phyloP scores from a whole-genome alignment of 2,329 filamentous ascomycete genomes.

The Orbilia javanica region DNA sequence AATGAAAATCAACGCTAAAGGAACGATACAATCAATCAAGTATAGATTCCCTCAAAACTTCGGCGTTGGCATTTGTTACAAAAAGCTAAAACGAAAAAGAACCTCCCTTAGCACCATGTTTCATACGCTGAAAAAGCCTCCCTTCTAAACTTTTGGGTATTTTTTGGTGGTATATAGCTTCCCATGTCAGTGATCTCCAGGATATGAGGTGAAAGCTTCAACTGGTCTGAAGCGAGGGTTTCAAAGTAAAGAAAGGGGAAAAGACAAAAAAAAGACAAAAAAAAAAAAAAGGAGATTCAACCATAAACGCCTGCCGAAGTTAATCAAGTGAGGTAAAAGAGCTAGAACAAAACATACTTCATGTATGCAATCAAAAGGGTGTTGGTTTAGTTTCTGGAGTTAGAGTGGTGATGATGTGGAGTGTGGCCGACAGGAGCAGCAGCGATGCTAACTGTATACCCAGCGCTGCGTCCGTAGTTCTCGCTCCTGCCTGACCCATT shows the following conservation, averaged over 20 bases:
- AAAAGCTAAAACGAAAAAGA: conserved; percentile 6
- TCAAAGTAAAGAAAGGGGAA: conserved; percentile 8
- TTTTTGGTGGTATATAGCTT: conserved; percentile 19
- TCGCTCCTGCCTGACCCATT: not conserved
- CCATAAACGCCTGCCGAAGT: conserved; percentile 45
- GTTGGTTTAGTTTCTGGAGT: not conserved
- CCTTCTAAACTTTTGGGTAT: conserved; percentile 42
- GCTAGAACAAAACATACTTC: conserved; percentile 6
- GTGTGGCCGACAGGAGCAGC: conserved; percentile 17
- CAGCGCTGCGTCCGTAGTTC: conserved; percentile 41
- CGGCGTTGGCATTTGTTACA: not conserved
- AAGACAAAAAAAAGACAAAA: not conserved
- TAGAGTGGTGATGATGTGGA: conserved; percentile 14
- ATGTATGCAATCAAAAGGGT: not conserved
- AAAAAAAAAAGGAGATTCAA: not conserved
- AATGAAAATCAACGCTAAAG: conserved; percentile 1
- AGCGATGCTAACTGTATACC: conserved; percentile 54
- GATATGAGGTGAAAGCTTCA: conserved; percentile 25
- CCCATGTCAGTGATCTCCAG: conserved; percentile 46
- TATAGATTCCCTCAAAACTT: not conserved
- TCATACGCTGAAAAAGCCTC: conserved; percentile 19
- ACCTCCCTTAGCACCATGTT: conserved; percentile 1
- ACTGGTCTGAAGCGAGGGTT: conserved; percentile 10
- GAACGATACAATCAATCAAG: conserved; percentile 1
- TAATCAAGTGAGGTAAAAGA: conserved; percentile 15